Base-by-base conservation (phyloP, 2,329 filamentous ascomycete species). In the Alternaria sp. region DNA sequence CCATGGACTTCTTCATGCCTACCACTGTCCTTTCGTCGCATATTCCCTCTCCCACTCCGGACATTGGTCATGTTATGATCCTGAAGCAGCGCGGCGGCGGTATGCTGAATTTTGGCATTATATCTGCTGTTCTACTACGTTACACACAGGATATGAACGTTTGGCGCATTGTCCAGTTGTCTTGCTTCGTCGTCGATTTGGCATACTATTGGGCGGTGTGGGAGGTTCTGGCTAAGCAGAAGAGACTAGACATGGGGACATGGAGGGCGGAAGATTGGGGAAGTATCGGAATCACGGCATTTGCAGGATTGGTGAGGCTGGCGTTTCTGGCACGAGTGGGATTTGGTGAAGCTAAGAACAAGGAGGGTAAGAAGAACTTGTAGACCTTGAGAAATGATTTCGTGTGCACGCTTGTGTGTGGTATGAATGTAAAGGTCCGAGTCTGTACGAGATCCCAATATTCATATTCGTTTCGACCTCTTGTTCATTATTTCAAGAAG, bases 201-300 rank as follows among this genome's bases (percentile, higher is more conserved):
- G 67, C 70, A 9, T 71, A 70, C 24, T 67, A 70, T 30, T 67
- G 63, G 54, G 63, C 62, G 14, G 67, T 54, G 3, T 68, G 59
- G 52, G 62, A 54, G 22, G 69, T 57, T 24, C 43, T 65, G 57
- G 59, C 24, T 20, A 61, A n/a, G 11, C 71, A 68, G 61, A 60
- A 47, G 9, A 51, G 70, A 48, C 48, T 68, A 28, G 49, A 46
- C 41, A 54, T 60, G 1, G 47, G 48, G 28, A 62, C 55, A 7
- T 74, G 70, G 66, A 67, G 65, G 52, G 59, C 46, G 38, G 64
- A 72, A 63, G 69, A 71, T 59, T 70, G 67, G 78, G 62, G 77
- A 66, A 64, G 80, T 76, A 14, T 80, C 69, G 57, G 26, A 47
- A 68, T 59, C 63, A 78, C 41, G 54, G 71, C 22, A 18, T 58